Evolutionary conservation across 345 rosid genomes (phyloP).

Genomic region (Dipteronia dyeriana): DNA sequence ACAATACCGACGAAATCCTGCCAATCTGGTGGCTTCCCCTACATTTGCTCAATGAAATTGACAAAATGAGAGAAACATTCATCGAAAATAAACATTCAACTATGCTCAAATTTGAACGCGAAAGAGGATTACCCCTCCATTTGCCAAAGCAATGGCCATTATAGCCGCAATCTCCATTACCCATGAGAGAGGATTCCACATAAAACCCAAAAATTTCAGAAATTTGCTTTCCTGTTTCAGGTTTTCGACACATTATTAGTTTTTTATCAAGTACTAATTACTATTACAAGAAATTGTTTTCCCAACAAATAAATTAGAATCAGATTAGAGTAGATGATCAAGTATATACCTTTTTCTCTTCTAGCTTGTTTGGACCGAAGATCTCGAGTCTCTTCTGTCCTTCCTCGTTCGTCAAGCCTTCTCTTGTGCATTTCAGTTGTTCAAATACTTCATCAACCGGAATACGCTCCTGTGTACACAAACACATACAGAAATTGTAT

Average conservation of each 20-base stretch:
- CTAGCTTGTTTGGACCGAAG: constrained; percentile 93
- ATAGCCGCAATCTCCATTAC: constrained; percentile 89
- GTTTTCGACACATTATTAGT: not conserved
- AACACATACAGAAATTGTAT: not conserved
- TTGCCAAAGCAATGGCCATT: constrained; percentile 85
- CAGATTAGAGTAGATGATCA: not conserved
- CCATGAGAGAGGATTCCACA: constrained; percentile 97
- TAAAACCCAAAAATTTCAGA: constrained; percentile 78
- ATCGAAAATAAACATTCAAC: not conserved
- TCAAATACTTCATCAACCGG: constrained; percentile 90
- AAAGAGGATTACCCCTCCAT: constrained; percentile 61
- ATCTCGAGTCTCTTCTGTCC: constrained; percentile 69
- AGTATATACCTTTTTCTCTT: constrained; percentile 62
- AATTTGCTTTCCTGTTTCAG: constrained; percentile 65
- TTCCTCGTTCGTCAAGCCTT: constrained; percentile 74
- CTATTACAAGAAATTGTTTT: not conserved
- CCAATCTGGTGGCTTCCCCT: constrained; percentile 93
- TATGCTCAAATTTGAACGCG: not conserved
- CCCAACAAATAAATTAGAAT: not conserved
- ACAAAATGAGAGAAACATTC: not conserved
- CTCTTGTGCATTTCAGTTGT: constrained; percentile 73
- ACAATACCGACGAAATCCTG: constrained; percentile 80
- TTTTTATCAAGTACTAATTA: not conserved
- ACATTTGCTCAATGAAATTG: constrained; percentile 14
- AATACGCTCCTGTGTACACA: constrained; percentile 61